Evolutionary conservation across 2,329 filamentous ascomycete genomes (phyloP), one percentile per base, ranked within the genome.

Genomic region (Aureobasidium zeae): DNA sequence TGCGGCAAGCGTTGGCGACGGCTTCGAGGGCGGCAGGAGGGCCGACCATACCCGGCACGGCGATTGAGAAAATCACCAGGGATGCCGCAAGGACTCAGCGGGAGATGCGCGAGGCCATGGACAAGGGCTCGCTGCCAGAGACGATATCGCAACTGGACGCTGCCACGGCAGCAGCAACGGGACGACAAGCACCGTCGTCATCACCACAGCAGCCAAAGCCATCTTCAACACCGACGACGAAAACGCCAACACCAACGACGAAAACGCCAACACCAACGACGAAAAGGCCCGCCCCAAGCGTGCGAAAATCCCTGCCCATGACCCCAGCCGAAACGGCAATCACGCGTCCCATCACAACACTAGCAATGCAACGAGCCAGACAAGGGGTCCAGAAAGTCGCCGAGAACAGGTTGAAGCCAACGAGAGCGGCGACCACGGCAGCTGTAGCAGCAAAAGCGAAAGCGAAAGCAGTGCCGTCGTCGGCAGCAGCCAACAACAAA

Each of bases 251-350:
- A n/a, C n/a, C n/a, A n/a, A n/a, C n/a, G n/a, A n/a, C n/a, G n/a
- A n/a, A n/a, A n/a, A n/a, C n/a, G n/a, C n/a, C n/a, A n/a, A n/a
- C n/a, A n/a, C n/a, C n/a, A n/a, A n/a, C n/a, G n/a, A n/a, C n/a
- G n/a, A n/a, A n/a, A 28, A 33, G 48, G 39, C 30, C 49, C 9
- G 48, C 46, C 4, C 45, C 52, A 20, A 51, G 48, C 11, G 48
- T 59, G 24, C 51, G 51, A 26, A 53, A 55, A 15, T 49, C 55
- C 2, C 47, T 59, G 32, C 57, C 58, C 4, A 48, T 61, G 44
- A 58, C 55, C 10, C 61, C 60, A 19, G 53, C 55, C 38, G 55
- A 61, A 30, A 52, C 57, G 19, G 54, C 57, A 28, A 54, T 63
- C 33, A 63, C 60, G 2, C 45, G 59, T 24, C 60, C 60, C 8